Evolutionary conservation across 2,329 filamentous ascomycete species (phyloP).

Genomic region (Hypomyces perniciosus): DNA sequence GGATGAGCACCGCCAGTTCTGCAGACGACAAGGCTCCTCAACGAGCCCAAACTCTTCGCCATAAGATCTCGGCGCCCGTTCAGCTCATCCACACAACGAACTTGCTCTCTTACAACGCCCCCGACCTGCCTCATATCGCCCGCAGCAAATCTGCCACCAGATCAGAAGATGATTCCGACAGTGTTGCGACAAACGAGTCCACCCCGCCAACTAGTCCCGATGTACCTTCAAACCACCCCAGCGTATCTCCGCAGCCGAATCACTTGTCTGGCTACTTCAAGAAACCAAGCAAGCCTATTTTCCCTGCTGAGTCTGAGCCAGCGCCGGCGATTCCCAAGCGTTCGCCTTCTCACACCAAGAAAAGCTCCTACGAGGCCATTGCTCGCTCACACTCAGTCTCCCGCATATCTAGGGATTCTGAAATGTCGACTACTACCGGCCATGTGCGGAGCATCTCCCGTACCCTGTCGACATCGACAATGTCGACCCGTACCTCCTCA

Average conservation of each 20-base stretch:
- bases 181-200: constrained; percentile 45
- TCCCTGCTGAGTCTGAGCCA: constrained; percentile 32
- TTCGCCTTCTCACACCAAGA: constrained; percentile 83
- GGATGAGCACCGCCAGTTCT: constrained; percentile 41
- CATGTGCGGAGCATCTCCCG: constrained; percentile 51
- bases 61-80: constrained; percentile 81
- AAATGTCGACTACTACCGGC: constrained; percentile 49
- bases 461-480: constrained; percentile 52
- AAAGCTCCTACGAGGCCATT: constrained; percentile 67
- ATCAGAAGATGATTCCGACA: constrained; percentile 70
- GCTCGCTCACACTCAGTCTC: constrained; percentile 60
- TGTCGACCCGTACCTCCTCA: constrained; percentile 44
- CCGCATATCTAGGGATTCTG: constrained; percentile 50
- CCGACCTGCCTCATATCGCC: constrained; percentile 60
- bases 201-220: constrained; percentile 66
- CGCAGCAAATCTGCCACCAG: constrained; percentile 48
- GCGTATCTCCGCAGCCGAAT: constrained; percentile 55
- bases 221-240: constrained; percentile 48
- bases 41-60: constrained; percentile 39
- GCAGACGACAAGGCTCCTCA: constrained; percentile 38
- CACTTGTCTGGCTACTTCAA: constrained; percentile 63
- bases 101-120: constrained; percentile 90
- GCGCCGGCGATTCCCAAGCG: constrained; percentile 63
- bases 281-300: constrained; percentile 41
- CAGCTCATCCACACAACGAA: constrained; percentile 92